Evolutionary conservation across 495 filamentous ascomycete genomes (phyloP).

Genomic region (Podospora pseudoanserina): DNA sequence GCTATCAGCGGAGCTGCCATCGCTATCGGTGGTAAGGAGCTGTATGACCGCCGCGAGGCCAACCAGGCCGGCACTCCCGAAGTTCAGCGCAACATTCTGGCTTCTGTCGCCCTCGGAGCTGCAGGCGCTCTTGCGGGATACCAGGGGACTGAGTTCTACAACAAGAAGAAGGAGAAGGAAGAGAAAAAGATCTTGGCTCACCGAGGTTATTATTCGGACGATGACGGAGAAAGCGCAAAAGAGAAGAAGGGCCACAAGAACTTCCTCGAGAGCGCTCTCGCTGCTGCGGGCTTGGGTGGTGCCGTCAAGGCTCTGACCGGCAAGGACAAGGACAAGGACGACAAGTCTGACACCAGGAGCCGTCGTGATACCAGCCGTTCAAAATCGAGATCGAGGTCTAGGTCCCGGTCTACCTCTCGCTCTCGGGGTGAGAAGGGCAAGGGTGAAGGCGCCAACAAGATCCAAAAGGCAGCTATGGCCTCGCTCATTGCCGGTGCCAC

Average conservation of each 20-base stretch:
- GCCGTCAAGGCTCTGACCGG: slow-evolving; percentile 52
- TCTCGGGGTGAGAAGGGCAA: slow-evolving; percentile 48
- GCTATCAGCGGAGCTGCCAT: slow-evolving; percentile 51
- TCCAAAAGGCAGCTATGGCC: slow-evolving; percentile 81
- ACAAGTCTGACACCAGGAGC: slow-evolving; percentile 49
- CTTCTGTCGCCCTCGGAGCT: slow-evolving; percentile 52
- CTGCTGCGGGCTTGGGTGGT: slow-evolving; percentile 63
- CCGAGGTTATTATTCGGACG: slow-evolving; percentile 49
- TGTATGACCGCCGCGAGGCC: slow-evolving; percentile 53
- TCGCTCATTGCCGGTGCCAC: slow-evolving; percentile 81
- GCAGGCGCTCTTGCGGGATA: slow-evolving; percentile 54
- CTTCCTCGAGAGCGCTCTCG: slow-evolving; percentile 66
- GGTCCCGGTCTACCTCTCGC: slow-evolving; percentile 43
- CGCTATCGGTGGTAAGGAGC: slow-evolving; percentile 53
- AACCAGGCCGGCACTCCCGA: slow-evolving; percentile 38
- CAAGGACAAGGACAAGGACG: slow-evolving; percentile 46
- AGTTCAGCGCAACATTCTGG: slow-evolving; percentile 48
- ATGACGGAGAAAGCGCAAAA: slow-evolving; percentile 51
- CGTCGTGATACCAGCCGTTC: slow-evolving; percentile 50
- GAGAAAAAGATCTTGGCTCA: slow-evolving; percentile 46
- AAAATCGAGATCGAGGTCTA: slow-evolving; percentile 42
- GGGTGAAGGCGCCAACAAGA: slow-evolving; percentile 56
- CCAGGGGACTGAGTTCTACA: slow-evolving; percentile 52
- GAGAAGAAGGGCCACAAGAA: slow-evolving; percentile 61
- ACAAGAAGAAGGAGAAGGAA: slow-evolving; percentile 47